A percentile compares a stretch with the other conserved stretches of the same genome.
phyloP scores from a whole-genome alignment of 1,139 yeast species.

The Kodamaea arcana region DNA sequence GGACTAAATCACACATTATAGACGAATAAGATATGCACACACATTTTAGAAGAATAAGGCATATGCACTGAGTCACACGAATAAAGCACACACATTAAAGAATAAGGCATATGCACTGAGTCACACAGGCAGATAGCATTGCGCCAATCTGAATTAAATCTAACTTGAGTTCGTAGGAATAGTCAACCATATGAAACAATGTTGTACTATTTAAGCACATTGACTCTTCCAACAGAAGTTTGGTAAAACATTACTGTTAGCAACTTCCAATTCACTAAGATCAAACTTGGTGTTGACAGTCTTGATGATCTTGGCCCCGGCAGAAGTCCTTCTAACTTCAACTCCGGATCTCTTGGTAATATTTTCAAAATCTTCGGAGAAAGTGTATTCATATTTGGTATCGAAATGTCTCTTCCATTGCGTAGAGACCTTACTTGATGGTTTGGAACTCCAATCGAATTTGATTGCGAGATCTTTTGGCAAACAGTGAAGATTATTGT shows the following conservation, averaged over 20 bases:
- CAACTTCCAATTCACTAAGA: conserved; percentile 13
- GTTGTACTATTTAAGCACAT: too few species aligned
- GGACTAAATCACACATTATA: too few species aligned
- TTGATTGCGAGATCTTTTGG: conserved; percentile 27
- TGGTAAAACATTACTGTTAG: conserved; percentile 20
- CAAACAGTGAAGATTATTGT: conserved; percentile 26
- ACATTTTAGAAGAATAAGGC: too few species aligned
- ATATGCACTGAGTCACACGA: too few species aligned
- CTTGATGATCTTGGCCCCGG: conserved; percentile 7
- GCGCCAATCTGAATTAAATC: too few species aligned
- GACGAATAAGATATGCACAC: too few species aligned
- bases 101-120: too few species aligned
- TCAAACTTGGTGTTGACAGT: conserved; percentile 15
- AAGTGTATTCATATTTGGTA: conserved; percentile 15
- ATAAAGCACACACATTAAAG: too few species aligned
- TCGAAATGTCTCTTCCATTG: conserved; percentile 17
- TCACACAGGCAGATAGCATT: too few species aligned
- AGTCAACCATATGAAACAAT: too few species aligned
- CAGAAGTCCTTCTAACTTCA: conserved; percentile 2
- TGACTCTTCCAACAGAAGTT: conserved; percentile 26
- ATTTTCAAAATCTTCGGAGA: conserved; percentile 11
- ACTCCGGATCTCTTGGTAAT: conserved; percentile 4
- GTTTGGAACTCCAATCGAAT: conserved; percentile 17
- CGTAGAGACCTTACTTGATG: conserved; percentile 11
- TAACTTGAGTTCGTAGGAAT: too few species aligned